phyloP scores from a whole-genome alignment of 495 filamentous ascomycete genomes.

The Penicillium paradoxum region DNA sequence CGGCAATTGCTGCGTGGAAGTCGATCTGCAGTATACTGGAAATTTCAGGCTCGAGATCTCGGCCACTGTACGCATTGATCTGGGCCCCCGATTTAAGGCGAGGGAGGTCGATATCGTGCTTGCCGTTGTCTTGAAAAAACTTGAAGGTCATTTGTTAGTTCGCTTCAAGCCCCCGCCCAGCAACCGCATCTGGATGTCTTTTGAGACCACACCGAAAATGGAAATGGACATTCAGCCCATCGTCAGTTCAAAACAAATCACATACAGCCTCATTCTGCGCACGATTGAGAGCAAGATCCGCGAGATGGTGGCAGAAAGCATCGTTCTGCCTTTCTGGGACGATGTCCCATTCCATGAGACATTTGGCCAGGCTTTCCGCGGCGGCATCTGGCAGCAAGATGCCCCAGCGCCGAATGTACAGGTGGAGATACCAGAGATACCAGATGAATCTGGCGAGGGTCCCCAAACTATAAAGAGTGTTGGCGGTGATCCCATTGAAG shows the following conservation, averaged over 20 bases:
- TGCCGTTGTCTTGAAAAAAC: conserved; percentile 75
- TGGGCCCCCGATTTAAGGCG: conserved; percentile 82
- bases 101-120: conserved; percentile 86
- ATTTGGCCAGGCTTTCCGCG: conserved; percentile 67
- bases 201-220: conserved; percentile 86
- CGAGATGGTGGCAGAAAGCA: conserved; percentile 84
- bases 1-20: conserved; percentile 79
- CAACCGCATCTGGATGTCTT: conserved; percentile 92
- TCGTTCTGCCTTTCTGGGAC: conserved; percentile 95
- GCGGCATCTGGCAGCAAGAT: conserved; percentile 80
- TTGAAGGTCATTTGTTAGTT: conserved; percentile 79
- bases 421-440: conserved; percentile 50
- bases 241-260: conserved; percentile 91
- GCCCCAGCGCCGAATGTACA: conserved; percentile 41
- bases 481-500: conserved; percentile 28
- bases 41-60: conserved; percentile 85
- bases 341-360: conserved; percentile 87
- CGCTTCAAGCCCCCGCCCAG: conserved; percentile 92
- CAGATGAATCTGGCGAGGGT: conserved; percentile 53
- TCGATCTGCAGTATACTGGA: conserved; percentile 81
- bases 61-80: conserved; percentile 82
- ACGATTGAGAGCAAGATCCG: conserved; percentile 92
- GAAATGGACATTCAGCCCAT: conserved; percentile 91
- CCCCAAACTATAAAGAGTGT: conserved; percentile 38
- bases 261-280: conserved; percentile 83